Percentiles rank a stretch among this genome's conserved stretches.
Conservation (phyloP, 768 basidiomycete species). For the Strobilomyces dryophilus region DNA sequence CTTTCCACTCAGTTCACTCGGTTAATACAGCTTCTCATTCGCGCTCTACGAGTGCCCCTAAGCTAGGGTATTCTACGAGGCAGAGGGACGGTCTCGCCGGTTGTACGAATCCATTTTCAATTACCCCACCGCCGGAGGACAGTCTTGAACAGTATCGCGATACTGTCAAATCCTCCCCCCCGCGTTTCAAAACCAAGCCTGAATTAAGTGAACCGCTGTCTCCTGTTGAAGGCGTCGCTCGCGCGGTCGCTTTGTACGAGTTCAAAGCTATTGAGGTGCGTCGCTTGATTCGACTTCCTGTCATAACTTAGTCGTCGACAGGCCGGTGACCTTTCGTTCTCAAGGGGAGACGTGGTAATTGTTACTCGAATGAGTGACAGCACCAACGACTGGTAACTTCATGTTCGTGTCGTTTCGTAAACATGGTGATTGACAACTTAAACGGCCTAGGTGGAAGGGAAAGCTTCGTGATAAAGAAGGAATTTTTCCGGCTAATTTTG, state of each 20-base stretch:
- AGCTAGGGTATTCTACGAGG: constrained; percentile 13
- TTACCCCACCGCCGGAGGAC: constrained; percentile 21
- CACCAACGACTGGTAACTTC: constrained; percentile 65
- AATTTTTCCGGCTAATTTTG: constrained; percentile 81
- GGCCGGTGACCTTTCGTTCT: constrained; percentile 73
- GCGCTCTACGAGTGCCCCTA: constrained; percentile 33
- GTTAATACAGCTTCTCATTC: constrained; percentile 30
- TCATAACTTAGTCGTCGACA: constrained; percentile 25
- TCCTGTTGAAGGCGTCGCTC: constrained; percentile 58
- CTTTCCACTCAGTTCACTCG: constrained; percentile 31
- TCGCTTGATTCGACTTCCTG: neutral
- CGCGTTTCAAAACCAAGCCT: constrained; percentile 44
- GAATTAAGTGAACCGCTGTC: constrained; percentile 46
- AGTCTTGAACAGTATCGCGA: constrained; percentile 10
- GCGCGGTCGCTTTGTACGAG: constrained; percentile 71
- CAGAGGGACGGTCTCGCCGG: neutral
- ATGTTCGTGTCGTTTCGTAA: constrained; percentile 15
- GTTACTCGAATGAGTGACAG: constrained; percentile 68
- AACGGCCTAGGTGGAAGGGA: constrained; percentile 67
- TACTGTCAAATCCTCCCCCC: constrained; percentile 14
- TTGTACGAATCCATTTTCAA: constrained; percentile 29
- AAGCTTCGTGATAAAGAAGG: constrained; percentile 55
- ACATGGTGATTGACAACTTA: neutral
- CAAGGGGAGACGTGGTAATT: constrained; percentile 69
- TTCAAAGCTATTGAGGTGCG: constrained; percentile 70